Evolutionary conservation across 768 basidiomycete species (phyloP).

Genomic region (Daedalea quercina): DNA sequence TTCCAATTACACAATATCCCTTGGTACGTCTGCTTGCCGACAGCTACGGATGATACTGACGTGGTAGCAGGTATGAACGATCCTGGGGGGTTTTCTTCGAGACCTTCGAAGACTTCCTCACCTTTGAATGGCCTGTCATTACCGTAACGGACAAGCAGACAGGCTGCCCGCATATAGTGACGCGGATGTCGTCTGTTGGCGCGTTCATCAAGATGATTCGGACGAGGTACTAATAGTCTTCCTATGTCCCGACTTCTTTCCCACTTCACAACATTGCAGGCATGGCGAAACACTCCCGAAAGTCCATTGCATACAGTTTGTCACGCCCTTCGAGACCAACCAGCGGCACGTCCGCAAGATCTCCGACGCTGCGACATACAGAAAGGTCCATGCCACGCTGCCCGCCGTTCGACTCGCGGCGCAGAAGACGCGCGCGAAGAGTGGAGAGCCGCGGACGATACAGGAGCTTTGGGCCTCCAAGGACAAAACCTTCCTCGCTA

Average conservation of each 20-base stretch:
- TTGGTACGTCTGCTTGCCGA: constrained; percentile 38
- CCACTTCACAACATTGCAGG: constrained; percentile 26
- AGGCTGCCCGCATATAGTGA: constrained; percentile 72
- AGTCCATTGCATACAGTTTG: constrained; percentile 63
- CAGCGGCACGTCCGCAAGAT: constrained; percentile 67
- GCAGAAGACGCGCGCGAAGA: constrained; percentile 54
- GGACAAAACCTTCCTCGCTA: constrained; percentile 69
- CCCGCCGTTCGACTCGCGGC: constrained; percentile 64
- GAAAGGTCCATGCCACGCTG: constrained; percentile 62
- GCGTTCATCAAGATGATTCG: constrained; percentile 85
- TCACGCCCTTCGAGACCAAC: constrained; percentile 62
- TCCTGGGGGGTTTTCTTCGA: constrained; percentile 77
- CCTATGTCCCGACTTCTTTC: background rate
- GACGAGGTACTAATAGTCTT: constrained; percentile 45
- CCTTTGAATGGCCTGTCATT: constrained; percentile 80
- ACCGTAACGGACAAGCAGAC: constrained; percentile 69
- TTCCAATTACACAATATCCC: constrained; percentile 66
- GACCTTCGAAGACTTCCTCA: constrained; percentile 71
- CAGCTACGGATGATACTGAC: no score
- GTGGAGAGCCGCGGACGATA: constrained; percentile 61
- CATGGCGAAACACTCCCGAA: constrained; percentile 72
- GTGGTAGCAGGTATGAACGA: constrained; percentile 56
- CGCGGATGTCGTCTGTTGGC: constrained; percentile 61
- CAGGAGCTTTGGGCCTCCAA: constrained; percentile 58
- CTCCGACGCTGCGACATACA: constrained; percentile 60